Evolutionary conservation across 1,284 basidiomycete genomes (phyloP).

Genomic region (Neolentinus lepideus): DNA sequence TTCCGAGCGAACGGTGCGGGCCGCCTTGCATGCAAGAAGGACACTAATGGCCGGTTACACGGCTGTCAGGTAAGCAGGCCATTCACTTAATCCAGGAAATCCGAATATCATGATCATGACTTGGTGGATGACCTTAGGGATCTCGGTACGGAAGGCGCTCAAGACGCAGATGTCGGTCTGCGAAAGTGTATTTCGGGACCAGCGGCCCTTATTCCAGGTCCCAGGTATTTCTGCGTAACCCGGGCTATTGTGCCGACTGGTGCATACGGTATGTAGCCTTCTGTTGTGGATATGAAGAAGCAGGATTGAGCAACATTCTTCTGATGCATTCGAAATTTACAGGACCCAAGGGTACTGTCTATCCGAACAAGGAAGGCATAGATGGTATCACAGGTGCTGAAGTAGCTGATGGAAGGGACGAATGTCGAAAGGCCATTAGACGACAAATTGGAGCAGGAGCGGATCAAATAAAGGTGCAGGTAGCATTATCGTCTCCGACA

Average conservation of each 20-base stretch:
- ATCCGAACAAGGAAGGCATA: constrained; percentile 41
- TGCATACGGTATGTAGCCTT: constrained; percentile 40
- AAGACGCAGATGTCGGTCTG: constrained; percentile 54
- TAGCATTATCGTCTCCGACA: neutral
- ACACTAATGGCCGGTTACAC: constrained; percentile 64
- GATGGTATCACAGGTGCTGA: constrained; percentile 53
- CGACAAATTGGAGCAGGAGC: constrained; percentile 62
- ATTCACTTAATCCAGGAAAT: neutral
- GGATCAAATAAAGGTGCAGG: constrained; percentile 57
- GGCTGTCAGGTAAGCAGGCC: constrained; percentile 42
- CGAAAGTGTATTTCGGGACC: constrained; percentile 48
- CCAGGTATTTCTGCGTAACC: constrained; percentile 57
- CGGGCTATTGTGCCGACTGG: constrained; percentile 57
- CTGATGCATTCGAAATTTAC: constrained; percentile 3
- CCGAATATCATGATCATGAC: neutral
- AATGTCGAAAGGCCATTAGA: constrained; percentile 48
- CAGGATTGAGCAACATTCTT: neutral
- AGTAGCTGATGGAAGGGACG: constrained; percentile 50
- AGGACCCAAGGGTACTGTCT: constrained; percentile 50
- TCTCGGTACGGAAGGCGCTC: constrained; percentile 60
- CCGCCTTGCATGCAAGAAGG: constrained; percentile 50
- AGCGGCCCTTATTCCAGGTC: constrained; percentile 48
- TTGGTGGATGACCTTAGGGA: constrained; percentile 30
- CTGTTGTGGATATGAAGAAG: neutral
- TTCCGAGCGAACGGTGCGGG: constrained; percentile 47